These are phyloP conservation scores for Melocanna baccifera DNA, from an alignment of 176 grass and related monocot genomes.

Conservation along the genomic window DNA sequence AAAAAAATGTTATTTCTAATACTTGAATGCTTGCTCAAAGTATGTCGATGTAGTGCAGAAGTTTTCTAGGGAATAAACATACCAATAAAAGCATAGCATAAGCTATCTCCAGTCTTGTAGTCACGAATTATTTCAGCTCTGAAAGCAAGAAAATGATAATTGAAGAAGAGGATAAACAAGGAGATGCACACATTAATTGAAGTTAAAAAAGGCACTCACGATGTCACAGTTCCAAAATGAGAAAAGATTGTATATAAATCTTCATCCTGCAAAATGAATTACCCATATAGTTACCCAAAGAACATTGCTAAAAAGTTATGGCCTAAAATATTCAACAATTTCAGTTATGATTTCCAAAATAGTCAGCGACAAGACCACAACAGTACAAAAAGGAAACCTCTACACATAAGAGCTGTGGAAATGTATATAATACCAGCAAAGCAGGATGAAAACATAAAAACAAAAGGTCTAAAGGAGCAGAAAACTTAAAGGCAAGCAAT, in stretches of 20 bases:
- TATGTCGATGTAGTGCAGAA: conserved; percentile 2
- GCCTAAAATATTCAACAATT: neutral
- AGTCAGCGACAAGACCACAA: neutral
- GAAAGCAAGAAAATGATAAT: conserved; percentile 26
- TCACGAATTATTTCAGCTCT: conserved; percentile 86
- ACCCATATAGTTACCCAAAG: conserved; percentile 4
- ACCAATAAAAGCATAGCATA: conserved; percentile 97
- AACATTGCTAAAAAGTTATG: neutral
- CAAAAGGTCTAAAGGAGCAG: neutral
- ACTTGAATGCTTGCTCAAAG: neutral
- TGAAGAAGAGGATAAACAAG: conserved; percentile 6
- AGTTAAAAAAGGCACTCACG: conserved; percentile 54
- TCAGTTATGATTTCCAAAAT: neutral
- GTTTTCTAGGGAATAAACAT: conserved; percentile 19
- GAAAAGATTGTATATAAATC: conserved; percentile 87
- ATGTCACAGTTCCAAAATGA: conserved; percentile 86
- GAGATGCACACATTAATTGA: neutral
- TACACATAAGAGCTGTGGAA: neutral
- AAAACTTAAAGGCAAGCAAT: neutral
- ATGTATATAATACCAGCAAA: neutral
- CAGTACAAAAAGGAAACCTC: neutral
- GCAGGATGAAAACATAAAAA: neutral
- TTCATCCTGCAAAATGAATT: conserved; percentile 66
- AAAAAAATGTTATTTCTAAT: neutral
- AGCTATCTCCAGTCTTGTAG: conserved; percentile 92